Percentiles rank a stretch among this genome's conserved stretches.
Evolutionary conservation across 495 filamentous ascomycete genomes (phyloP).

Genomic region (Staphylotrichum longicolle): DNA sequence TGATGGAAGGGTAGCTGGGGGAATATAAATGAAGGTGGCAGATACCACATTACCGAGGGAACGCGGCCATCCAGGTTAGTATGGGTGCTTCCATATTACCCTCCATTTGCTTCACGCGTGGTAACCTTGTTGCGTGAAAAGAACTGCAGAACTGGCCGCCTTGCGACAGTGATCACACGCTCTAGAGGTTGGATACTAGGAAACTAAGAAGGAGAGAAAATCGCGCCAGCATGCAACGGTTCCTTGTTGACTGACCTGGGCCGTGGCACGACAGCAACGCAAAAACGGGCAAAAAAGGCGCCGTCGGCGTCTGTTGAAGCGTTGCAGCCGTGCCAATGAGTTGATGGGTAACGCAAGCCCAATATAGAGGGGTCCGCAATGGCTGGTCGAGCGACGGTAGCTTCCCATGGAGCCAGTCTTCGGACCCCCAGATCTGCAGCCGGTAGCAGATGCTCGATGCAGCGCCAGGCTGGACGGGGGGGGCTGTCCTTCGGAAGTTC

Average conservation of each 20-base stretch:
- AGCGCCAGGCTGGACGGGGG: background rate
- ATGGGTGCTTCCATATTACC: constrained; percentile 24
- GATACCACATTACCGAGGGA: constrained; percentile 27
- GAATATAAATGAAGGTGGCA: constrained; percentile 30
- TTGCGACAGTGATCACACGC: background rate
- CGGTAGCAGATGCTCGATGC: background rate
- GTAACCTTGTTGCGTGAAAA: background rate
- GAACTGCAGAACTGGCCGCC: no score
- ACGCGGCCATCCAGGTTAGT: constrained; percentile 14
- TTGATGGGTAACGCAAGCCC: constrained; percentile 21
- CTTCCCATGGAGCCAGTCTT: constrained; percentile 7
- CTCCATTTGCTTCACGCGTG: constrained; percentile 12
- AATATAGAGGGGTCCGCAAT: constrained; percentile 16
- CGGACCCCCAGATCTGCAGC: background rate
- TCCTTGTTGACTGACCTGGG: no score
- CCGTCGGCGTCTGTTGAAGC: background rate
- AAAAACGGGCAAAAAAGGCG: background rate
- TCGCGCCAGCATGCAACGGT: background rate
- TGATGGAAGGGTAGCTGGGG: constrained; percentile 22
- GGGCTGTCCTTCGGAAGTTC: constrained; percentile 8
- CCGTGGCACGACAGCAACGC: no score
- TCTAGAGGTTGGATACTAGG: no score
- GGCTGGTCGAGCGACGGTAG: constrained; percentile 10
- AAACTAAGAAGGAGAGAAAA: background rate
- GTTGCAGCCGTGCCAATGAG: background rate